Conservation (phyloP, 345 rosid genomes). For the Eucalyptus curtisii region DNA sequence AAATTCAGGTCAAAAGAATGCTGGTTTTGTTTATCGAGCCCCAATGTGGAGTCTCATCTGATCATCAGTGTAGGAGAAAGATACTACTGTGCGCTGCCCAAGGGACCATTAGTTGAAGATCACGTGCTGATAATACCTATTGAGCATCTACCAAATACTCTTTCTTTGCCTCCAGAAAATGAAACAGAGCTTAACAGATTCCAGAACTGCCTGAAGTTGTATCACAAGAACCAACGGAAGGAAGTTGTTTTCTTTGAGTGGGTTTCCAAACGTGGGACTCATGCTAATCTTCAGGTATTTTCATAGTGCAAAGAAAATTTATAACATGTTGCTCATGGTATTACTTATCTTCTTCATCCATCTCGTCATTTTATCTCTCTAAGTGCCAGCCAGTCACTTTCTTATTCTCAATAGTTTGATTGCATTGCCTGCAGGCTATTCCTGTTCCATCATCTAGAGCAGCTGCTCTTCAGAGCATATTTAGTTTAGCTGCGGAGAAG, state of each 20-base stretch:
- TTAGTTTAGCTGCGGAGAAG: conserved; percentile 75
- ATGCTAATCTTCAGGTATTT: conserved; percentile 86
- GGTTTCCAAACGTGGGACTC: conserved; percentile 65
- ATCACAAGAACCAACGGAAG: conserved; percentile 50
- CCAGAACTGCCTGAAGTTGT: conserved; percentile 50
- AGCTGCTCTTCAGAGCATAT: conserved; percentile 50
- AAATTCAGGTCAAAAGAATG: conserved; percentile 63
- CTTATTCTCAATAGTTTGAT: not conserved
- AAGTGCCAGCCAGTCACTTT: not conserved
- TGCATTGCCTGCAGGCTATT: conserved; percentile 29
- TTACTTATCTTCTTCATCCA: not conserved
- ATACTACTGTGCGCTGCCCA: conserved; percentile 78
- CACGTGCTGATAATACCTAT: conserved; percentile 64
- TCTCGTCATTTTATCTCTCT: not conserved
- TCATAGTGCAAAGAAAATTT: not conserved
- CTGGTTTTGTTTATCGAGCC: conserved; percentile 94
- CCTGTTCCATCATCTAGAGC: conserved; percentile 77
- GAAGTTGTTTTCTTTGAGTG: conserved; percentile 83
- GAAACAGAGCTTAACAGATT: conserved; percentile 58
- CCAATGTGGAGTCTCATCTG: conserved; percentile 65
- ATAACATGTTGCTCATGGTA: not conserved
- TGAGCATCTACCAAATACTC: conserved; percentile 71
- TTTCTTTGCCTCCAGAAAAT: conserved; percentile 33
- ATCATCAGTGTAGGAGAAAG: conserved; percentile 67
- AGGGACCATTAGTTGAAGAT: conserved; percentile 74